Evolutionary conservation across 192 early-diverging fungal species (phyloP), one percentile per base, ranked within the genome.

Genomic region (Linnemannia elongata): DNA sequence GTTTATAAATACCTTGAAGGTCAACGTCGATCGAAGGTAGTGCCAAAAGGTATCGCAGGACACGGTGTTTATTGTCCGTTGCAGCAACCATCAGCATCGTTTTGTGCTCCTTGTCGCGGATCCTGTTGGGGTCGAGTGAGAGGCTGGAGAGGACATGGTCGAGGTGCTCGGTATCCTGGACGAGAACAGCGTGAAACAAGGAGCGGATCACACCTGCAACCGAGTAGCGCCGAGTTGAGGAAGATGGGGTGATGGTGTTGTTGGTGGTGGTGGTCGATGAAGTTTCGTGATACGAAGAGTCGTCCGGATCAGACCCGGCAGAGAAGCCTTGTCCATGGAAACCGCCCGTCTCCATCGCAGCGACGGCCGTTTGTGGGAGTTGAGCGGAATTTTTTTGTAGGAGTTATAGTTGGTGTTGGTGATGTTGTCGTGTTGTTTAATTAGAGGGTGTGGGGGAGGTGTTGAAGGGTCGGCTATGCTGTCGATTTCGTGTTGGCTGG

Each of bases 71-170:
- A 79, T 90, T 90, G 15, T 88, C 80, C 41, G 74, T 85, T 20
- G 86, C 86, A 47, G 89, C 89, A 6, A 85, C 89, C 89, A 90
- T 90, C 22, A 90, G 79, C 75, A 88, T 87, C 3, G 89, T 90
- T 71, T 85, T 90, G 1, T 81, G 79, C 70, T 90, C 89, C 55
- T 69, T 79, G 73, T 90, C 80, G 30, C 80, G 78, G 44, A 90
- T 73, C 45, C 74, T 82, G 72, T 88, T 85, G 13, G 78, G 80
- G 27, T 90, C 77, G 8, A 88, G 78, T 24, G 74, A 68, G 20
- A 81, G 78, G 69, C 83, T 77, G 27, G 63, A 72, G 10, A 90
- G 82, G 57, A 90, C 83, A 52, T 87, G 83, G 39, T 88, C 74
- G 30, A 90, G 68, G 49, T 87, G 82, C 36, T 83, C 82, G 27